phyloP scores from a whole-genome alignment of 208 protist genomes.

The Leishmania turanica region DNA sequence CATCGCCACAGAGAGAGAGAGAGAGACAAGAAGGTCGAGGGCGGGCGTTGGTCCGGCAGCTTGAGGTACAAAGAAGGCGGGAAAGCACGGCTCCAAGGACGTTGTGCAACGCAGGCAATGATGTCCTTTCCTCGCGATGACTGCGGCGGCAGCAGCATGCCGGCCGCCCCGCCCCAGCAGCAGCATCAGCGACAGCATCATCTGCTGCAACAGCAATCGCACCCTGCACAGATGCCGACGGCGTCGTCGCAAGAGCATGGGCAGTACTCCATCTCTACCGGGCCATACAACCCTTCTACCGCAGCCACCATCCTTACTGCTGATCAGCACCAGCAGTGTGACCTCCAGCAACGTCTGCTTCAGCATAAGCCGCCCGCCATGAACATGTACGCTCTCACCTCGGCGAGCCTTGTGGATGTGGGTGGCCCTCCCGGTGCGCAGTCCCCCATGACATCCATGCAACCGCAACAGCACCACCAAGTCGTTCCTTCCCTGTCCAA shows the following conservation, averaged over 20 bases:
- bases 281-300: not conserved
- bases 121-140: constrained; percentile 3
- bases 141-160: not conserved
- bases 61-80: not conserved
- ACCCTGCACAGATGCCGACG: not conserved
- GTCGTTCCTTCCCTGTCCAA: not conserved
- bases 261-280: not conserved
- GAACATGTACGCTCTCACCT: constrained; percentile 15
- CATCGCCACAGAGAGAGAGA: not conserved
- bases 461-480: constrained; percentile 1
- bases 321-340: constrained; percentile 7
- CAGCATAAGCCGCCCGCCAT: constrained; percentile 13
- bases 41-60: not conserved
- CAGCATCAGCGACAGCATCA: not conserved
- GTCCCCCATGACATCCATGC: constrained; percentile 10
- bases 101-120: not conserved
- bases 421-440: not conserved
- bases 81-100: not conserved
- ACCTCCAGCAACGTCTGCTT: not conserved
- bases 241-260: not conserved
- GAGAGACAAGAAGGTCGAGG: not conserved
- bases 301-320: not conserved
- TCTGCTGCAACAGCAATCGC: not conserved
- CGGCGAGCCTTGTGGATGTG: not conserved
- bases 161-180: not conserved